Evolutionary conservation across 192 early-diverging fungal species (phyloP).

Genomic region (Backusella tarrabulga): DNA sequence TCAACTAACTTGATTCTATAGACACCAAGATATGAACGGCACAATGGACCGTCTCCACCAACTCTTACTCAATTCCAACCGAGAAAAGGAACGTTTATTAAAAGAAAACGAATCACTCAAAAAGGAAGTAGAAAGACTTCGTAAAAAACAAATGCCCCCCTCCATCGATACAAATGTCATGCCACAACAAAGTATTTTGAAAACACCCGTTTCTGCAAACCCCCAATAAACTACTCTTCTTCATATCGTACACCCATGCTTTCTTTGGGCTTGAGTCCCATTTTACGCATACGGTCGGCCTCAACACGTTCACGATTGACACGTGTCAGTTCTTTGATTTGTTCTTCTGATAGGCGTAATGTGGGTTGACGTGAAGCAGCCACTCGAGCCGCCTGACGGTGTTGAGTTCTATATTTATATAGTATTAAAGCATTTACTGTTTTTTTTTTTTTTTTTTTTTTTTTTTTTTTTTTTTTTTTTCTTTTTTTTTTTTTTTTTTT

Average conservation of each 20-base stretch:
- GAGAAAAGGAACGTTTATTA: constrained; percentile 5
- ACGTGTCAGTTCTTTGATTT: constrained; percentile 45
- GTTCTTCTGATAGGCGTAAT: constrained; percentile 36
- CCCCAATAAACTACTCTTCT: constrained; percentile 7
- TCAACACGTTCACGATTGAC: constrained; percentile 47
- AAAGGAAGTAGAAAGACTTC: constrained; percentile 15
- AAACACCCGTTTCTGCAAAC: not conserved
- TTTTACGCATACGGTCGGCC: constrained; percentile 47
- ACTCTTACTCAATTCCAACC: not conserved
- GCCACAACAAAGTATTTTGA: not conserved
- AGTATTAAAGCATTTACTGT: not conserved
- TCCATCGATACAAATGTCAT: not conserved
- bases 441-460: too few species aligned
- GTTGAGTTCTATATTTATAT: constrained; percentile 23
- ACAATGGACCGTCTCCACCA: constrained; percentile 12
- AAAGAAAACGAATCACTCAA: constrained; percentile 19
- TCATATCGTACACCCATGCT: constrained; percentile 53
- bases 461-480: too few species aligned
- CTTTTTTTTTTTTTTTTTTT: too few species aligned
- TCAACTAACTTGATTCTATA: too few species aligned
- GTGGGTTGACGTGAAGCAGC: constrained; percentile 14
- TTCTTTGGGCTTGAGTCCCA: constrained; percentile 50
- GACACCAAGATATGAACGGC: not conserved
- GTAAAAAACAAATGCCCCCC: constrained; percentile 5
- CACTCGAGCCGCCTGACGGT: constrained; percentile 18